Base-by-base conservation (phyloP, 257 asterid species). In the Verbascum thapsus region DNA sequence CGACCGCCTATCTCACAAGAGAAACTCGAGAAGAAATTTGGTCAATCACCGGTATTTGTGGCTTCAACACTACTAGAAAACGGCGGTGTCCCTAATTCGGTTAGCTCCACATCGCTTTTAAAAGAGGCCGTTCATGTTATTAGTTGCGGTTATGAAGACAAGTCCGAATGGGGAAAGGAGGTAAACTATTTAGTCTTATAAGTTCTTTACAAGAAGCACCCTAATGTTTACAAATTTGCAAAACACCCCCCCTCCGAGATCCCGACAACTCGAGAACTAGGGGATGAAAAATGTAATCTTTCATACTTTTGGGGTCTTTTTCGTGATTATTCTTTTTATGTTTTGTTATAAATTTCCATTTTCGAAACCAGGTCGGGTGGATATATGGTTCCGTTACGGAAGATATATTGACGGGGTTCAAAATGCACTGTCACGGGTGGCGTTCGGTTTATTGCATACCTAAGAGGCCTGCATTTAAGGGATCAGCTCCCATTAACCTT, bases 391-490 rank as follows among this genome's bases (percentile, higher is more conserved):
- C 97, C 0, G 97, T 89, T 43, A 90, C 98, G 0, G 98, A 90
- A 77, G 96, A 90, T 79, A 90, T 90, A 73, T 70, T 90, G 75
- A 90, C 98, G 10, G 98, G 97, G 45, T 90, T 90, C 82, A 90
- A 90, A 77, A 90, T 90, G 98, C 98, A 90, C 60, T 87, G 96
- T 60, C 98, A 84, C 61, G 98, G 96, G 19, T 90, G 98, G 98
- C 81, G 98, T 40, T 90, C 98, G 0, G 98, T 90, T 61, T 90
- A 90, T 75, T 90, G 98, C 80, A 80, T 88, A 13, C 98, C 96
- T 10, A 79, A 69, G 66, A 83, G 85, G 43, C 89, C 96, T 18
- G 96, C 96, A 10, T 88, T 90, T 44, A 90, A 90, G 73, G 97
- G 97, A 15, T 85, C 92, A 1, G 97, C 96, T 68, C 96, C 98